phyloP scores from a whole-genome alignment of 164 flowering plant genomes.

The Litsea cubeba region DNA sequence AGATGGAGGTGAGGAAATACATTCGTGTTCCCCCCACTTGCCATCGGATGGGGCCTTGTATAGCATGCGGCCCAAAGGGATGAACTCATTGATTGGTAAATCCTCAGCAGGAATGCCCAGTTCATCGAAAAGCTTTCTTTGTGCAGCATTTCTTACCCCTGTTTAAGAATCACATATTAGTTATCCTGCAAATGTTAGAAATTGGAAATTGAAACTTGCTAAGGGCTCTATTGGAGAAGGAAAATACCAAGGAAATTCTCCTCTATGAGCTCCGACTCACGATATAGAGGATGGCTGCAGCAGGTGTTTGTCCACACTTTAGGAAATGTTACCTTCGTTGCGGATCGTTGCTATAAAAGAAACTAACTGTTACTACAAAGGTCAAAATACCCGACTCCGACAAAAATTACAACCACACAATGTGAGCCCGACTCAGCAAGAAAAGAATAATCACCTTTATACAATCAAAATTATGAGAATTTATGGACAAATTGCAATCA shows the following conservation, averaged over 20 bases:
- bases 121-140: conserved; percentile 92
- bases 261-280: conserved; percentile 88
- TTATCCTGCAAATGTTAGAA: not conserved
- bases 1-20: conserved; percentile 28
- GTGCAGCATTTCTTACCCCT: conserved; percentile 97
- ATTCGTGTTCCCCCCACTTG: conserved; percentile 99
- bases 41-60: conserved; percentile 99
- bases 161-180: conserved; percentile 5
- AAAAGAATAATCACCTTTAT: not conserved
- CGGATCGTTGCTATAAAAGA: conserved; percentile 84
- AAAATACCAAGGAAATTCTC: conserved; percentile 71
- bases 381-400: not conserved
- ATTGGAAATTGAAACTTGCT: not conserved
- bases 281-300: conserved; percentile 95
- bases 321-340: conserved; percentile 96
- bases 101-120: conserved; percentile 90
- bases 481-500: not conserved
- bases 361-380: not conserved
- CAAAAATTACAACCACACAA: not conserved
- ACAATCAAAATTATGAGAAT: not conserved
- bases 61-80: conserved; percentile 77
- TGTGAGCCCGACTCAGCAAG: not conserved
- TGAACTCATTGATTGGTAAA: conserved; percentile 82
- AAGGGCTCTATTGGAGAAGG: not conserved
- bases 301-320: conserved; percentile 99